Conservation (phyloP, 208 protist species). For the Acanthamoeba sp. region DNA sequence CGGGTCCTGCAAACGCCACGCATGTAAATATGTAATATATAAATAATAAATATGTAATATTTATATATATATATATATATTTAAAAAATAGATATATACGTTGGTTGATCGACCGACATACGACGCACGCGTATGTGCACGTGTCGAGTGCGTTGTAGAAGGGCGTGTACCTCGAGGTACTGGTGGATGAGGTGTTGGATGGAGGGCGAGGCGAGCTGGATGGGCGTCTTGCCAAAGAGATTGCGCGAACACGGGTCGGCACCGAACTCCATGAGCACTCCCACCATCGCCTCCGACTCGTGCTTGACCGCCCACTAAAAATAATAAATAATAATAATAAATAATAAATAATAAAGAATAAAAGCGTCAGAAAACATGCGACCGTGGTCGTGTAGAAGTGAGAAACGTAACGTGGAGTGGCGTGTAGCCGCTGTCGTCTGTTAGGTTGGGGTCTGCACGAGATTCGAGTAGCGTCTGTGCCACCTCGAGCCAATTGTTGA, state of each 20-base stretch:
- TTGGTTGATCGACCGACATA: no score
- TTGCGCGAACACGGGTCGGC: conserved; percentile 53
- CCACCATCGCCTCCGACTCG: conserved; percentile 51
- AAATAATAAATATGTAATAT: no score
- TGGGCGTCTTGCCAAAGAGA: conserved; percentile 48
- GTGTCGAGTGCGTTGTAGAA: not conserved
- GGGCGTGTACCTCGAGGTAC: conserved; percentile 44
- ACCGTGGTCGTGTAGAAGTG: not conserved
- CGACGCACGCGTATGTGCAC: no score
- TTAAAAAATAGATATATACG: no score
- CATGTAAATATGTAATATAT: not conserved
- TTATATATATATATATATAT: no score
- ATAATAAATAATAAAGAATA: no score
- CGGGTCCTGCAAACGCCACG: not conserved
- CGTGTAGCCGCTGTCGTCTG: conserved; percentile 46
- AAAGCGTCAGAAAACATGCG: not conserved
- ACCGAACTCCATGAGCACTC: conserved; percentile 21
- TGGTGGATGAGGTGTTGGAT: conserved; percentile 12
- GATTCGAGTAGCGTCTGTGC: not conserved
- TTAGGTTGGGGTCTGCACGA: conserved; percentile 37
- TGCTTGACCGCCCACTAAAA: conserved; percentile 46
- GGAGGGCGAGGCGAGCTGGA: conserved; percentile 8
- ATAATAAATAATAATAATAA: no score
- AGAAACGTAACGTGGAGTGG: not conserved
- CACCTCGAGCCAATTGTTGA: conserved; percentile 54